Conservation (phyloP, 139 green algal genomes). For the Closterium sp. region DNA sequence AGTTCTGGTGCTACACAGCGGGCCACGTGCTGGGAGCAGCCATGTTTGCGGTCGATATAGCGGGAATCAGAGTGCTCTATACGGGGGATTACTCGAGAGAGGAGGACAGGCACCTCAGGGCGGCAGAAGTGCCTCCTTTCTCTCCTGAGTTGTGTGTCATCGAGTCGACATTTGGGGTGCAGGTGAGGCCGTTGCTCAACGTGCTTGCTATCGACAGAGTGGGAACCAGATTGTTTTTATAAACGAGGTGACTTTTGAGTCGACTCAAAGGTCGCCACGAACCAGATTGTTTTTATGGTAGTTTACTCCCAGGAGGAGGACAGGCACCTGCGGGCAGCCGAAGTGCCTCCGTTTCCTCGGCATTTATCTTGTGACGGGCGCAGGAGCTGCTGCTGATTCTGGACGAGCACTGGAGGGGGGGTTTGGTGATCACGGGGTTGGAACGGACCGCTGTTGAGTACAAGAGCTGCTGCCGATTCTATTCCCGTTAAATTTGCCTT, state of each 20-base stretch:
- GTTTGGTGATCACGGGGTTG: too few species aligned
- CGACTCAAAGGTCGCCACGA: too few species aligned
- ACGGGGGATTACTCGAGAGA: constrained; percentile 63
- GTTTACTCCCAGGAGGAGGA: too few species aligned
- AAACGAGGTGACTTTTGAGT: constrained; percentile 6
- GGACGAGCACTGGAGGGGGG: constrained; percentile 91
- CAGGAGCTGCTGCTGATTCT: constrained; percentile 92
- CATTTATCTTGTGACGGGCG: constrained; percentile 91
- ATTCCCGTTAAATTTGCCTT: constrained; percentile 77
- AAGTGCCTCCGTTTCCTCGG: constrained; percentile 42
- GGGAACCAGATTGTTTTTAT: too few species aligned
- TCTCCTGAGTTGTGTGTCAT: constrained; percentile 73
- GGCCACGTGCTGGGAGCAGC: constrained; percentile 96
- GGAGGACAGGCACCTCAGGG: constrained; percentile 60
- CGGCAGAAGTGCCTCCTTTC: constrained; percentile 81
- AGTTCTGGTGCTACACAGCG: constrained; percentile 82
- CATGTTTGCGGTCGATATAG: constrained; percentile 98
- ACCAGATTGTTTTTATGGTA: too few species aligned
- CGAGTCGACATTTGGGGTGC: constrained; percentile 94
- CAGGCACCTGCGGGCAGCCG: too few species aligned
- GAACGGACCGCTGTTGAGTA: constrained; percentile 64
- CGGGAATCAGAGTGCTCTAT: constrained; percentile 88
- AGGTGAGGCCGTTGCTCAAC: constrained; percentile 74
- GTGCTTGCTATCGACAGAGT: too few species aligned
- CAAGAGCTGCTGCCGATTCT: constrained; percentile 92